Evolutionary conservation across 495 filamentous ascomycete species (phyloP).

Genomic region (Trichoderma erinaceum): DNA sequence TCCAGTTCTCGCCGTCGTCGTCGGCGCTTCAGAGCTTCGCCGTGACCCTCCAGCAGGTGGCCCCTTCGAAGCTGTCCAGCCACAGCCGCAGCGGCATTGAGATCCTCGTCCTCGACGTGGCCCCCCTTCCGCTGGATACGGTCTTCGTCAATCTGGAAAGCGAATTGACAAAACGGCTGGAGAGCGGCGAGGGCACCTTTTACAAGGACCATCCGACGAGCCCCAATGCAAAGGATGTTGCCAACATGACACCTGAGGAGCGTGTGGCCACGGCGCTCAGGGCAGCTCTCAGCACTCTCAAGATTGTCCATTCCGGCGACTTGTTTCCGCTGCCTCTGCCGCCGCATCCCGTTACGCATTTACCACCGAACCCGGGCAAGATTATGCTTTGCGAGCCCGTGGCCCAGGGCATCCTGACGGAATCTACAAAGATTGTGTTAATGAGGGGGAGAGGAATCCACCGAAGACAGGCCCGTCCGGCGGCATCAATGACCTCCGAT

Average conservation of each 20-base stretch:
- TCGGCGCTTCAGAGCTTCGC: constrained; percentile 73
- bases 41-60: constrained; percentile 50
- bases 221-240: constrained; percentile 25
- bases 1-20: constrained; percentile 77
- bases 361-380: constrained; percentile 72
- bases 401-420: constrained; percentile 72
- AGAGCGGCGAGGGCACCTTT: constrained; percentile 52
- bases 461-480: constrained; percentile 30
- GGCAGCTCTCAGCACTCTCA: constrained; percentile 60
- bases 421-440: constrained; percentile 63
- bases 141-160: constrained; percentile 80
- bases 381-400: constrained; percentile 72
- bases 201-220: constrained; percentile 40
- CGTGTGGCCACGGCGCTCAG: constrained; percentile 71
- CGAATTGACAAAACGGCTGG: constrained; percentile 54
- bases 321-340: constrained; percentile 75
- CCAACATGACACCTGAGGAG: constrained; percentile 46
- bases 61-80: constrained; percentile 57
- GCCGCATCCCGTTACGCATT: constrained; percentile 85
- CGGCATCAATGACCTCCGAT: constrained; percentile 31
- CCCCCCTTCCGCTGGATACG: constrained; percentile 70
- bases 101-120: constrained; percentile 73
- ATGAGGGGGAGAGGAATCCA: constrained; percentile 48
- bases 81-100: constrained; percentile 62
- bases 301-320: constrained; percentile 78